Percentiles rank a stretch among this genome's conserved stretches.
Evolutionary conservation across 805 yeast genomes (phyloP).

Genomic region (Nakazawaea siamensis): DNA sequence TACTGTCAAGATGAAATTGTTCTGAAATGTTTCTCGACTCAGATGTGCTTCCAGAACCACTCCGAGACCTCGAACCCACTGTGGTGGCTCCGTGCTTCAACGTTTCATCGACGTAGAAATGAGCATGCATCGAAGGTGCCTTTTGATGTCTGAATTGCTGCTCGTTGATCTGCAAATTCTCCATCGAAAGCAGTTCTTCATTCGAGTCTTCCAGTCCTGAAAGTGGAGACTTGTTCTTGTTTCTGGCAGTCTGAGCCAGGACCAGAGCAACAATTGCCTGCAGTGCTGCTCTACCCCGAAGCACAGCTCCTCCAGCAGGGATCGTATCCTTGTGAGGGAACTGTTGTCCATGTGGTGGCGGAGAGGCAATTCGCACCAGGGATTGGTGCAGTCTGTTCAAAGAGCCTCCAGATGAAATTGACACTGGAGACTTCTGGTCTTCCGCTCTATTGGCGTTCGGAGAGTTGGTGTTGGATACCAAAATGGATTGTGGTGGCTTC

Average conservation of each 20-base stretch:
- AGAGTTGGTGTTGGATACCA: slow-evolving; percentile 3
- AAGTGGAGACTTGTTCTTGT: slow-evolving; percentile 9
- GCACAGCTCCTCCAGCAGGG: slow-evolving; percentile 38
- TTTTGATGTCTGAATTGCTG: slow-evolving; percentile 32
- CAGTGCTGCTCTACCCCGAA: slow-evolving; percentile 29
- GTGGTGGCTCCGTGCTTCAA: slow-evolving; percentile 35
- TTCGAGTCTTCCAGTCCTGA: background rate
- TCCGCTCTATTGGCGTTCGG: slow-evolving; percentile 5
- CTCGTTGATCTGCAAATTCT: slow-evolving; percentile 9
- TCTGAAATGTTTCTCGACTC: slow-evolving; percentile 14
- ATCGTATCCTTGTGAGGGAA: slow-evolving; percentile 21
- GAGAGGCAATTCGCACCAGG: background rate
- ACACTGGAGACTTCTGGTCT: slow-evolving; percentile 6
- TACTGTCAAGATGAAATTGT: slow-evolving; percentile 8
- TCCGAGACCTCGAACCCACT: slow-evolving; percentile 23
- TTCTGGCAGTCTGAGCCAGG: slow-evolving; percentile 30
- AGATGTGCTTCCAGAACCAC: slow-evolving; percentile 22
- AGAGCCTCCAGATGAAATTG: slow-evolving; percentile 3
- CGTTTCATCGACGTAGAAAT: slow-evolving; percentile 63
- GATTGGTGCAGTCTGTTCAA: background rate
- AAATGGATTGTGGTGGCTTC: slow-evolving; percentile 11
- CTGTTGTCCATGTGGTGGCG: background rate
- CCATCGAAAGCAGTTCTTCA: slow-evolving; percentile 7
- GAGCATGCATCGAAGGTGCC: slow-evolving; percentile 67
- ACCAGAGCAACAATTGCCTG: slow-evolving; percentile 30